A percentile compares a stretch with the other conserved stretches of the same genome.
phyloP scores from a whole-genome alignment of 257 asterid genomes.

The Marsdenia floribunda region DNA sequence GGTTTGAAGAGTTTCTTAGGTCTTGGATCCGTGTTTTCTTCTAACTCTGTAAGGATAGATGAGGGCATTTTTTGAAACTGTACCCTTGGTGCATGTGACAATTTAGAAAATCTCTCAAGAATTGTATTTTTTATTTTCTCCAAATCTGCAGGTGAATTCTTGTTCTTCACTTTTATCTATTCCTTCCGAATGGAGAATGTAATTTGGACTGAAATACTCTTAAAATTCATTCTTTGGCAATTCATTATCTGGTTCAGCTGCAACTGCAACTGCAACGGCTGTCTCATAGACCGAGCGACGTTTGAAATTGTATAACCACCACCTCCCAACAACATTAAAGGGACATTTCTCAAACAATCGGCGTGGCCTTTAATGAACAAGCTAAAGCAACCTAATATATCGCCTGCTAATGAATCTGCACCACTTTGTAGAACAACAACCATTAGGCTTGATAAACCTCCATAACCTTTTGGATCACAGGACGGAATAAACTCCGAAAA shows the following conservation, averaged over 20 bases:
- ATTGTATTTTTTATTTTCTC: slow-evolving; percentile 73
- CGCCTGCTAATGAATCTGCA: no score
- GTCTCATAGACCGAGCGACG: slow-evolving; percentile 67
- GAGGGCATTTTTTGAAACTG: slow-evolving; percentile 70
- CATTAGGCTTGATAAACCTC: slow-evolving; percentile 59
- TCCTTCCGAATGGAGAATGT: slow-evolving; percentile 66
- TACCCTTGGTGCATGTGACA: slow-evolving; percentile 78
- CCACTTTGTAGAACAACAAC: no score
- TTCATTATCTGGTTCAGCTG: slow-evolving; percentile 73
- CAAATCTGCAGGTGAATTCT: slow-evolving; percentile 53
- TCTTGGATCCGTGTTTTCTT: slow-evolving; percentile 67
- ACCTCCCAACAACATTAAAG: slow-evolving; percentile 67
- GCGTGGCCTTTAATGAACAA: slow-evolving; percentile 63
- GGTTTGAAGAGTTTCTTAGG: slow-evolving; percentile 11
- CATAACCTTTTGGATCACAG: slow-evolving; percentile 51
- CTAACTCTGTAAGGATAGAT: slow-evolving; percentile 57
- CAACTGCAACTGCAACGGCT: slow-evolving; percentile 84
- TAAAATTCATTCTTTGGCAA: slow-evolving; percentile 63
- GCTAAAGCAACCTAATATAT: no score
- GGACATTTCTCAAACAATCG: slow-evolving; percentile 58
- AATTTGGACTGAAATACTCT: slow-evolving; percentile 83
- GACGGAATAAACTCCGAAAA: slow-evolving; percentile 47
- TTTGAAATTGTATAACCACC: slow-evolving; percentile 69
- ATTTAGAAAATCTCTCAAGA: slow-evolving; percentile 62
- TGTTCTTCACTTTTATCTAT: slow-evolving; percentile 43